Percentiles rank a stretch among this genome's conserved stretches.
Conservation (phyloP, 306 rosid species). For the Vicia faba region DNA sequence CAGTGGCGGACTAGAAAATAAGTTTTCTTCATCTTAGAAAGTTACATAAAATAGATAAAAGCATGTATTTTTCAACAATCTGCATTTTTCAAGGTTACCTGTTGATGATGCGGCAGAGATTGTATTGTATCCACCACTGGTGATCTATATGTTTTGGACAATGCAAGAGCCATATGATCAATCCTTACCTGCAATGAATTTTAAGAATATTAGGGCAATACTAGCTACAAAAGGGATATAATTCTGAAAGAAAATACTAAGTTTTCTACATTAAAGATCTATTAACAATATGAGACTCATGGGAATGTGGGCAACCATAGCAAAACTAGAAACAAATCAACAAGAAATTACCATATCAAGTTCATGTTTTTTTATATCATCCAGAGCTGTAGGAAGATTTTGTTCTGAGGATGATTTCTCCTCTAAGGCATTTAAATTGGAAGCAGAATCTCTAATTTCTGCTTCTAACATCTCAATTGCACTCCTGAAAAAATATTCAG, state of each 20-base stretch:
- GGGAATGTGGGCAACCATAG: not conserved
- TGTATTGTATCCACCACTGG: slow-evolving; percentile 85
- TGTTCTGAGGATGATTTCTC: slow-evolving; percentile 48
- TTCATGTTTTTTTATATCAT: slow-evolving; percentile 41
- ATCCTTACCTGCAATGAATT: slow-evolving; percentile 72
- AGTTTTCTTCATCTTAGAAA: not conserved
- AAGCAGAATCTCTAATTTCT: slow-evolving; percentile 59
- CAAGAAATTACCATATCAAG: slow-evolving; percentile 56
- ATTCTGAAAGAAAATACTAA: too few relatives aligned
- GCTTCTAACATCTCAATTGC: slow-evolving; percentile 82
- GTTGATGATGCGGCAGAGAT: slow-evolving; percentile 96
- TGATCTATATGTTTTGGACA: slow-evolving; percentile 83
- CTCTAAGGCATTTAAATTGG: slow-evolving; percentile 38
- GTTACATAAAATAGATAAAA: not conserved
- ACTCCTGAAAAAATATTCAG: slow-evolving; percentile 55
- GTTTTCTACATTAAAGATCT: too few relatives aligned
- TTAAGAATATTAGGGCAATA: slow-evolving; percentile 26
- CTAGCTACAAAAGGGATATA: not conserved
- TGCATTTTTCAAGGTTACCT: slow-evolving; percentile 45
- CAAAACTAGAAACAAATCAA: slow-evolving; percentile 15
- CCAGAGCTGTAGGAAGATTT: slow-evolving; percentile 42
- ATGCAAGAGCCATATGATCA: slow-evolving; percentile 82
- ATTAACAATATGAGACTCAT: too few relatives aligned
- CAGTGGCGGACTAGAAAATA: too few relatives aligned
- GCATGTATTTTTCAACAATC: too few relatives aligned